These are phyloP conservation scores for Telfairia occidentalis DNA, from an alignment of 331 rosid species.

Conservation along the genomic window DNA sequence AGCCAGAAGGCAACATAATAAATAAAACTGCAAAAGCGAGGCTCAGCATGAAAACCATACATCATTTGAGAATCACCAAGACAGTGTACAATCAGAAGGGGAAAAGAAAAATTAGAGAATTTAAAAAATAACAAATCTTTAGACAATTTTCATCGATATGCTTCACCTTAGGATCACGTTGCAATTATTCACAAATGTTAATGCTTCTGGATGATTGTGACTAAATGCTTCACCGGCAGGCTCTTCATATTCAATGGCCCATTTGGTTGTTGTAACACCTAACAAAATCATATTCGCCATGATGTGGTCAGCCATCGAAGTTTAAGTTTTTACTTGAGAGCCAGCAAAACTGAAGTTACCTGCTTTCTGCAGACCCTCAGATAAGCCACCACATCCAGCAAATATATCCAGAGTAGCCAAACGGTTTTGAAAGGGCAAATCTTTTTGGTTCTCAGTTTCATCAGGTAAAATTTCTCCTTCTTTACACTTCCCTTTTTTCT, in stretches of 20 bases:
- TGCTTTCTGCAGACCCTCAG: conserved; percentile 74
- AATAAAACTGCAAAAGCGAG: background rate
- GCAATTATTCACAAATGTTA: conserved; percentile 72
- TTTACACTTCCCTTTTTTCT: conserved; percentile 82
- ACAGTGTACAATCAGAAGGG: background rate
- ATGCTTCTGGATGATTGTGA: conserved; percentile 69
- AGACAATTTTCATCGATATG: background rate
- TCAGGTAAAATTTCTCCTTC: conserved; percentile 47
- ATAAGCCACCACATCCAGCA: conserved; percentile 97
- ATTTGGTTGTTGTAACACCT: conserved; percentile 70
- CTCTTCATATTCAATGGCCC: conserved; percentile 99
- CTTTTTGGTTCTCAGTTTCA: conserved; percentile 30
- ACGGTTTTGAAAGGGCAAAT: conserved; percentile 24
- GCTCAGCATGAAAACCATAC: background rate
- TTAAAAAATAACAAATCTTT: background rate
- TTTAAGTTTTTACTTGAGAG: background rate
- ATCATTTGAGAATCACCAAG: background rate
- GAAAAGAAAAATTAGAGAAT: background rate
- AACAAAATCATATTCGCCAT: conserved; percentile 14
- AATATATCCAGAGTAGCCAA: conserved; percentile 82
- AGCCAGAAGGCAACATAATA: background rate
- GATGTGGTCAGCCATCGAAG: background rate
- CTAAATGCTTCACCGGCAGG: conserved; percentile 90
- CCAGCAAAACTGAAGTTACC: conserved; percentile 27
- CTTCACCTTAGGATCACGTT: conserved; percentile 77